Base-by-base conservation (phyloP, 768 basidiomycete species). In the Russula griseocarnosa region DNA sequence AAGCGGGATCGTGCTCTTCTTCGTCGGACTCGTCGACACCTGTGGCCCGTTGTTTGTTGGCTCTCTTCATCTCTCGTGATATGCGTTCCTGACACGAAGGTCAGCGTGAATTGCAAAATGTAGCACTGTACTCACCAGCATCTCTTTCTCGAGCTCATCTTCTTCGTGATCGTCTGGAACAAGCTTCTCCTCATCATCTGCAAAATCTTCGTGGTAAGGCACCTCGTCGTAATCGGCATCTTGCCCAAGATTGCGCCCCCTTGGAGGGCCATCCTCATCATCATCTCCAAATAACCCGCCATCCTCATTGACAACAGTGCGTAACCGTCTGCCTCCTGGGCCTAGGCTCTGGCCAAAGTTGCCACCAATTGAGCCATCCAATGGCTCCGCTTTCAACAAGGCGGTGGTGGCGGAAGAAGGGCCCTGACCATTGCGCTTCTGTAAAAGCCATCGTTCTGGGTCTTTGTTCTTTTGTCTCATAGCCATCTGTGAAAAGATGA, bases 221-320 rank as follows among this genome's bases (percentile, higher is more conserved):
- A 90, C 81, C 72, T 94, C 92, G 70, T 94, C 92, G 64, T 89
- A 70, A 70, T 90, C 90, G 7, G 90, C 91, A 67, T 94, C 92
- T 22, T 78, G 86, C 18, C 87, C 89, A 68, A 81, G 78, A 70
- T 88, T 87, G 65, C 78, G 81, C 71, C 82, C 81, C 60, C 78
- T 78, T 67, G 77, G 76, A 57, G 78, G 79, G 18, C 71, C 67
- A 28, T 77, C 79, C 3, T 83, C 85, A 55, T 88, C 75, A 16
- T 76, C 90, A 56, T 86, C 88, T 14, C 84, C 87, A 66, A 86
- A 86, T 24, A 88, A 73, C 54, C 79, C 78, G 55, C 78, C 79
- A 66, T 81, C 79, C 8, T 86, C 86, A 65, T 82, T 85, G 71
- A 91, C 89, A 5, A 90, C 89, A 0, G 83, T 77, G 70, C 82